These are phyloP conservation scores for Fagopyrum tataricum DNA, from an alignment of 148 eudicot species.

Conservation along the genomic window DNA sequence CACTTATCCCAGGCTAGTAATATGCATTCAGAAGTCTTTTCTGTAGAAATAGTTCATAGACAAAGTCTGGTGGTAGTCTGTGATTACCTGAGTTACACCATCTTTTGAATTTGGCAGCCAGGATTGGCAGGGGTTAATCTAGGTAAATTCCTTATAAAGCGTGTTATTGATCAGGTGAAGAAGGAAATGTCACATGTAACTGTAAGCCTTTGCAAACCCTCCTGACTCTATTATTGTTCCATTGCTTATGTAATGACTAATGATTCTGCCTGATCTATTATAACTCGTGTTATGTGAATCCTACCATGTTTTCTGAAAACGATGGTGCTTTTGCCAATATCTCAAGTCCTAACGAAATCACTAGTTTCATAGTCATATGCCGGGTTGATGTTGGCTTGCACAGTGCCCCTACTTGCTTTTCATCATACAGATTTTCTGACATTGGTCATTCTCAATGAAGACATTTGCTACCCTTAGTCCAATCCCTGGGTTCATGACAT, in stretches of 20 bases:
- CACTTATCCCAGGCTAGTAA: background rate
- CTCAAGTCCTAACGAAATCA: background rate
- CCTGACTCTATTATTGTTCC: background rate
- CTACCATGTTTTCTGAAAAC: background rate
- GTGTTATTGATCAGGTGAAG: conserved; percentile 86
- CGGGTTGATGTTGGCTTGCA: background rate
- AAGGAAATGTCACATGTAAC: conserved; percentile 80
- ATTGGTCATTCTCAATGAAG: conserved; percentile 26
- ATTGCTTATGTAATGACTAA: background rate
- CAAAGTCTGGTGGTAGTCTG: background rate
- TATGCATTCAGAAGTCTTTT: background rate
- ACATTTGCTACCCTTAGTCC: conserved; percentile 95
- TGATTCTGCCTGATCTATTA: background rate
- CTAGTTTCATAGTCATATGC: background rate
- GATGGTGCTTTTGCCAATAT: background rate
- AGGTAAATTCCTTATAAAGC: conserved; percentile 93
- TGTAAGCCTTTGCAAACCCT: conserved; percentile 44
- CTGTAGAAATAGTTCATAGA: background rate
- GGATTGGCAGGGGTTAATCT: conserved; percentile 90
- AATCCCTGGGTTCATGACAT: conserved; percentile 84
- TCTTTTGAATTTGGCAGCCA: conserved; percentile 49
- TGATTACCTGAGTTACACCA: conserved; percentile 10
- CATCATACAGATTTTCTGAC: conserved; percentile 10
- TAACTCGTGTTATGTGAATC: background rate
- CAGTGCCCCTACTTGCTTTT: background rate